These are phyloP conservation scores for Dactylellina haptotyla DNA, from an alignment of 2,329 filamentous ascomycete species.

Conservation along the genomic window DNA sequence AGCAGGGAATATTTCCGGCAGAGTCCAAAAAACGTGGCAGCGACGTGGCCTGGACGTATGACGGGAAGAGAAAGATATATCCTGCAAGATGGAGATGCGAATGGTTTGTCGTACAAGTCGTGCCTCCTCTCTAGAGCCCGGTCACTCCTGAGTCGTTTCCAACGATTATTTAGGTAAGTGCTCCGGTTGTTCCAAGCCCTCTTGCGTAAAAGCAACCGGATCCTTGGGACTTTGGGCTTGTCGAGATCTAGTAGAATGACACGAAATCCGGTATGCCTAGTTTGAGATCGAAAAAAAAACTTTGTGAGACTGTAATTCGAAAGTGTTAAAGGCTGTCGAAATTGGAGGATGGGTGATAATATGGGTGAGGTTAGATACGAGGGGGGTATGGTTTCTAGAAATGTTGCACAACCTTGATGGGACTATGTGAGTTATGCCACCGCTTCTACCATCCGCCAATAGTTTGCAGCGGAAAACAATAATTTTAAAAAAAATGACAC, in stretches of 20 bases:
- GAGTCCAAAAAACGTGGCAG: slow-evolving; percentile 54
- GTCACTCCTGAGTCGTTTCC: slow-evolving; percentile 16
- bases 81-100: slow-evolving; percentile 23
- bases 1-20: slow-evolving; percentile 50
- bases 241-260: slow-evolving; percentile 35
- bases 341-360: not conserved
- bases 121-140: slow-evolving; percentile 15
- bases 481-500: not conserved
- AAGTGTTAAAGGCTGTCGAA: slow-evolving; percentile 5
- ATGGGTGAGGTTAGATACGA: slow-evolving; percentile 1
- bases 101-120: slow-evolving; percentile 42
- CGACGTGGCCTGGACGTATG: slow-evolving; percentile 52
- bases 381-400: slow-evolving; percentile 27
- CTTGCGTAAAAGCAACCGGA: slow-evolving; percentile 40
- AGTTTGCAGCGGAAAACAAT: not conserved
- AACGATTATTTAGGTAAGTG: slow-evolving; percentile 53
- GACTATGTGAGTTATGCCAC: slow-evolving; percentile 10
- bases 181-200: slow-evolving; percentile 42
- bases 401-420: slow-evolving; percentile 35
- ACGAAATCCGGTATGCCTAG: slow-evolving; percentile 35
- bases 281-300: slow-evolving; percentile 39
- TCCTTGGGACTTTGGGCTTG: slow-evolving; percentile 32
- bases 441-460: not conserved
- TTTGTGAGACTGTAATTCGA: slow-evolving; percentile 34
- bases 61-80: slow-evolving; percentile 23